These are phyloP conservation scores for Colletotrichum ledebouriae DNA, from an alignment of 2,329 filamentous ascomycete genomes.

Conservation along the genomic window DNA sequence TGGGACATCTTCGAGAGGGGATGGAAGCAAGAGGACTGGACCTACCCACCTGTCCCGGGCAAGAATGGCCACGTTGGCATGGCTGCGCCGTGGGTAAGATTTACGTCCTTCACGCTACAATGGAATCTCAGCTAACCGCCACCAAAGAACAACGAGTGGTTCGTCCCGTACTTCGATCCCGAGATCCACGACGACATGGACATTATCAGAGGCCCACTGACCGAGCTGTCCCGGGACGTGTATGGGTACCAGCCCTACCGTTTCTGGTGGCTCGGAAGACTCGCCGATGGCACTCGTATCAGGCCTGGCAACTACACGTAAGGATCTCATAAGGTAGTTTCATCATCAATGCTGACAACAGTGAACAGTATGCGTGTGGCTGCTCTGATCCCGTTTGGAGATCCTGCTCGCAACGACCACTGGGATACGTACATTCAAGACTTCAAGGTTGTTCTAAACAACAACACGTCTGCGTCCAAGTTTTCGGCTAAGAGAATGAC, in stretches of 20 bases:
- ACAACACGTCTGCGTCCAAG: neutral
- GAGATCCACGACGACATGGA: slow-evolving; percentile 32
- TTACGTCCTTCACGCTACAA: too few species aligned
- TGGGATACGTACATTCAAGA: slow-evolving; percentile 32
- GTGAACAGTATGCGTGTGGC: slow-evolving; percentile 32
- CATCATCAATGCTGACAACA: neutral
- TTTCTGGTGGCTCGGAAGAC: slow-evolving; percentile 35
- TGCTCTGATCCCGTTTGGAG: slow-evolving; percentile 37
- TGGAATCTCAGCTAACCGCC: neutral
- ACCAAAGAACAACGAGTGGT: slow-evolving; percentile 18
- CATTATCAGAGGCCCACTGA: slow-evolving; percentile 23
- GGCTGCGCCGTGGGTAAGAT: slow-evolving; percentile 35
- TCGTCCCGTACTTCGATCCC: slow-evolving; percentile 18
- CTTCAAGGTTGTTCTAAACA: slow-evolving; percentile 10
- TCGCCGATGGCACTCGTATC: slow-evolving; percentile 33
- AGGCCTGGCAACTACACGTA: slow-evolving; percentile 39
- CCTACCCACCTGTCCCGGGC: slow-evolving; percentile 57
- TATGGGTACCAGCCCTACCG: slow-evolving; percentile 21
- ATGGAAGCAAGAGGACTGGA: slow-evolving; percentile 56
- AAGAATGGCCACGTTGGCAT: slow-evolving; percentile 55
- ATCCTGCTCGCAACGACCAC: slow-evolving; percentile 18
- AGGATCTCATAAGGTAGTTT: neutral
- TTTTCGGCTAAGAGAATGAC: slow-evolving; percentile 2
- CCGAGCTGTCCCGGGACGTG: slow-evolving; percentile 20
- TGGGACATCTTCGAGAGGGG: slow-evolving; percentile 53